Percentiles rank a stretch among this genome's conserved stretches.
These are phyloP conservation scores for Biscogniauxia marginata DNA, from an alignment of 2,329 filamentous ascomycete species.

Conservation along the genomic window DNA sequence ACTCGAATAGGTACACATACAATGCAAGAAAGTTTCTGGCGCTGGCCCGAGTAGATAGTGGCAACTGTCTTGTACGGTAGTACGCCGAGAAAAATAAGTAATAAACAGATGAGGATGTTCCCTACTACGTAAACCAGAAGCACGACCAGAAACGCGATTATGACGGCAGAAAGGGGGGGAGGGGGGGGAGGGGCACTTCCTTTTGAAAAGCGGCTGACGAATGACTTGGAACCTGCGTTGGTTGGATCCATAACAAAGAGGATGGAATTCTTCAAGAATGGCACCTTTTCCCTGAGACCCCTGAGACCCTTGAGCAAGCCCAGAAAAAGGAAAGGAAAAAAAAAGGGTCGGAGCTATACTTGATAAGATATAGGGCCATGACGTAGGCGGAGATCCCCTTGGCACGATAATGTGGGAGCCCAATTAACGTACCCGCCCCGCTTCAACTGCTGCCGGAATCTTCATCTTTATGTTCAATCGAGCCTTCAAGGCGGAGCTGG, in stretches of 20 bases:
- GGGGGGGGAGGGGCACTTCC: neutral
- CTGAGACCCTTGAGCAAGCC: neutral
- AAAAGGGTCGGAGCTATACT: neutral
- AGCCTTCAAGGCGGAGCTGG: neutral
- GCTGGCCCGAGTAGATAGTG: neutral
- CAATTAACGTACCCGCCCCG: slow-evolving; percentile 1
- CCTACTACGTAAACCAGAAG: neutral
- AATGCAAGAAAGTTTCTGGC: neutral
- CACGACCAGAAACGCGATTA: neutral
- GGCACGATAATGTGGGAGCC: neutral
- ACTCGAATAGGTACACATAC: too few species aligned
- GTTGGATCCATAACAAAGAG: neutral
- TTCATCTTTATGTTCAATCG: neutral
- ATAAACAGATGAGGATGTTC: neutral
- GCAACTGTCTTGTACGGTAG: neutral
- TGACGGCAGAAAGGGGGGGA: neutral
- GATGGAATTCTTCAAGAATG: neutral
- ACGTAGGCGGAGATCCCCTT: neutral
- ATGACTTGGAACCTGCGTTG: neutral
- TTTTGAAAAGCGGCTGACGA: neutral
- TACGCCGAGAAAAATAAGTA: too few species aligned
- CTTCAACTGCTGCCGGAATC: slow-evolving; percentile 1
- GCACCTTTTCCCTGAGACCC: neutral
- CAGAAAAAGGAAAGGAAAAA: neutral
- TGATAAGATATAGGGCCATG: slow-evolving; percentile 1